Base-by-base conservation (phyloP, 805 yeast genomes). In the Cyberlindnera subsufficiens region DNA sequence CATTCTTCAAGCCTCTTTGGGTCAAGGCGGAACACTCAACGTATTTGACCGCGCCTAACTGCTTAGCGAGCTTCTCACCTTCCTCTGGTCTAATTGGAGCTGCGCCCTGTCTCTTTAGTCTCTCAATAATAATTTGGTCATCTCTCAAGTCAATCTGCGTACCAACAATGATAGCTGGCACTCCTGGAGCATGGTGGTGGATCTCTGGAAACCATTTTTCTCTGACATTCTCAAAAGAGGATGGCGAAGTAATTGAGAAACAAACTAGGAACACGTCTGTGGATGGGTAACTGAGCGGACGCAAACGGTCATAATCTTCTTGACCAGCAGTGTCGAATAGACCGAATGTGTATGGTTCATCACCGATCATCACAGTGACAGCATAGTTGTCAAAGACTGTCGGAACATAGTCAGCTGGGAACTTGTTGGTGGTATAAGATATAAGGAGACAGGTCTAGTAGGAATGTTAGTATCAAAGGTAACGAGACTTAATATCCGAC, bases 181-280 rank as follows among this genome's bases (percentile, higher is more conserved):
- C 97, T 47, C 96, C 96, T n/a, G 95, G 95, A 61, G 98, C 95
- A 58, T 86, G 90, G 68, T 91, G 97, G 64, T 90, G 96, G 49
- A 93, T 96, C 66, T 91, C 99, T 27, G 98, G 98, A 70, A 90
- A 85, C 99, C 99, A 91, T 69, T 91, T 91, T 69, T 93, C 98
- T 64, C 87, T 86, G 41, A 93, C 98, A 69, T 91, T 91, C 68
- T 93, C 98, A 65, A 91, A 93, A 17, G 95, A 83, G 31, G 99
- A 95, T 30, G 98, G 99, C 13, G 96, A 89, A 53, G 95, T 90
- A 46, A 93, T 96, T 31, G 95, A 84, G 68, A 93, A 91, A 68
- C 99, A 93, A 45, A 91, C 96, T 55, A 91, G 73, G 62, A 91
- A 91, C 37, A 91, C 96, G 66, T 91, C 99, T 5, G 99, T 93